phyloP scores from a whole-genome alignment of 1,284 basidiomycete genomes.

The Ceratobasidium sp. region DNA sequence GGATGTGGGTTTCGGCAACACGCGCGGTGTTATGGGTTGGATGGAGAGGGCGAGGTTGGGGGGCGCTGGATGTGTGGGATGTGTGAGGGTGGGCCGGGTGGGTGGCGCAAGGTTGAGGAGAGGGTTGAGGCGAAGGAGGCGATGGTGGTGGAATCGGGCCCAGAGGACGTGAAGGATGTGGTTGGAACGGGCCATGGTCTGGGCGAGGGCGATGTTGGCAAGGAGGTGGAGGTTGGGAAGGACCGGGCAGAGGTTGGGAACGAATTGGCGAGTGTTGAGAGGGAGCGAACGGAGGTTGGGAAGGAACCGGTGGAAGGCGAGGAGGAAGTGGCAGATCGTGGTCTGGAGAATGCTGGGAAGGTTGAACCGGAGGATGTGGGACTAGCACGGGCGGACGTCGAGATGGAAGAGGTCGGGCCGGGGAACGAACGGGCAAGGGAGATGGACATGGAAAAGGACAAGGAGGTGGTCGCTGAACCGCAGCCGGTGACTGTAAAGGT shows the following conservation, averaged over 20 bases:
- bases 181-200: not conserved
- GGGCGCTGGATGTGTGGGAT: slow-evolving; percentile 44
- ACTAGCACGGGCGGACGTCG: slow-evolving; percentile 6
- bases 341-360: not conserved
- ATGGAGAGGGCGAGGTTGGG: slow-evolving; percentile 19
- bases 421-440: not conserved
- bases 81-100: slow-evolving; percentile 32
- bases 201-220: not conserved
- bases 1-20: slow-evolving; percentile 48
- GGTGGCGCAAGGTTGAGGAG: not conserved
- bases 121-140: not conserved
- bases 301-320: not conserved
- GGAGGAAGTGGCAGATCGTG: not conserved
- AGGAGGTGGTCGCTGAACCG: slow-evolving; percentile 1
- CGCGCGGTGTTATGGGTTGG: slow-evolving; percentile 45
- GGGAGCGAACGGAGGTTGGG: not conserved
- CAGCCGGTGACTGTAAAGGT: slow-evolving; percentile 12
- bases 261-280: not conserved
- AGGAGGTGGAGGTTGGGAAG: slow-evolving; percentile 16
- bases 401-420: slow-evolving; percentile 21
- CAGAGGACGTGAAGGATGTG: not conserved
- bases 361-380: not conserved
- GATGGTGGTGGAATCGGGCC: not conserved
- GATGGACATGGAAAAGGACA: not conserved
- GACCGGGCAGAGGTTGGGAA: slow-evolving; percentile 12